These are phyloP conservation scores for Beauveria asiatica DNA, from an alignment of 2,329 filamentous ascomycete genomes.

Conservation along the genomic window DNA sequence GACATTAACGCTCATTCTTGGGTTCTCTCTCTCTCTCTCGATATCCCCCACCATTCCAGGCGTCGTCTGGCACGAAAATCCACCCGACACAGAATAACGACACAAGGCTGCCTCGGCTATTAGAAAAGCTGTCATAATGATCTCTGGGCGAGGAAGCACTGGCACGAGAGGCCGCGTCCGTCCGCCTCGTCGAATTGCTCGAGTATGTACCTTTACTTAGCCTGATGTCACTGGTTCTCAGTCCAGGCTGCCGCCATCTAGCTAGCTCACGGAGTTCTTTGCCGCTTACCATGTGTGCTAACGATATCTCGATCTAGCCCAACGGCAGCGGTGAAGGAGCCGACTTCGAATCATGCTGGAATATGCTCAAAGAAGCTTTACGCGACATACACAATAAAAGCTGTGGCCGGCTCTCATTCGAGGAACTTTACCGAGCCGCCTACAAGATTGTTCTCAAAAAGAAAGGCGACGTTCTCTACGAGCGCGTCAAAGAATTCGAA, in stretches of 20 bases:
- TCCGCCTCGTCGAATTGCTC: slow-evolving; percentile 33
- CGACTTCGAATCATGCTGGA: slow-evolving; percentile 85
- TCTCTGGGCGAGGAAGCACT: slow-evolving; percentile 39
- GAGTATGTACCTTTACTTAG: slow-evolving; percentile 24
- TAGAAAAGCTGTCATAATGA: slow-evolving; percentile 26
- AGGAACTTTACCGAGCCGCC: slow-evolving; percentile 85
- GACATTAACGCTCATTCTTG: too few relatives aligned
- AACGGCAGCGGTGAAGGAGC: slow-evolving; percentile 45
- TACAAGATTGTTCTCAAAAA: slow-evolving; percentile 92
- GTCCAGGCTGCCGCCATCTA: too few relatives aligned
- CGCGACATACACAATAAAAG: slow-evolving; percentile 87
- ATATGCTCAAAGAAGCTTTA: slow-evolving; percentile 65
- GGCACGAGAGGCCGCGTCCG: slow-evolving; percentile 32
- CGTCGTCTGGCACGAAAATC: neutral
- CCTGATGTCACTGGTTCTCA: too few relatives aligned
- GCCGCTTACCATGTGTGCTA: neutral
- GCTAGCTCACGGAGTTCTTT: neutral
- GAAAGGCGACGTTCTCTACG: slow-evolving; percentile 74
- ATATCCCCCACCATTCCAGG: neutral
- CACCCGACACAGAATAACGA: neutral
- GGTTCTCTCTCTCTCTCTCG: neutral
- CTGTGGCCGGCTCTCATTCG: slow-evolving; percentile 83
- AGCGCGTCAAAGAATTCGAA: slow-evolving; percentile 72
- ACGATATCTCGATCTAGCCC: slow-evolving; percentile 18
- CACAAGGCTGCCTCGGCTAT: neutral